Evolutionary conservation across 176 grass and related monocot species (phyloP), one percentile per base, ranked within the genome.

Genomic region (Elaeis guineensis): DNA sequence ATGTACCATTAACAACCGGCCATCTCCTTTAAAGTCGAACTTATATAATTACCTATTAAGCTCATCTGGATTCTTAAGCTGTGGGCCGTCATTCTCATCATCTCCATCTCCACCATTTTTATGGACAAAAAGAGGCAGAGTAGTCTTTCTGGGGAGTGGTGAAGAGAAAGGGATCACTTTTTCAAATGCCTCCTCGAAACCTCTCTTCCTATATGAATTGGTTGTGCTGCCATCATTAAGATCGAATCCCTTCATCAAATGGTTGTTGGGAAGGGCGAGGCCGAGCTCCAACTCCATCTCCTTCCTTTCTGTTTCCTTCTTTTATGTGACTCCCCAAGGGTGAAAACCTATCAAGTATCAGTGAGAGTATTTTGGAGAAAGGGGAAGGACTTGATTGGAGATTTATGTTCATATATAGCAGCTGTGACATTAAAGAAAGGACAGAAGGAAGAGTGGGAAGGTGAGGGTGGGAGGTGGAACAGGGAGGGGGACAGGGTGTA

Each of bases 261-360:
- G 20, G 35, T 28, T 6, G 70, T 55, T 61, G 15, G 86, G 82
- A 28, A 66, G 65, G 6, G 77, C 86, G 5, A 94, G 80, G 3
- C 77, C 89, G 39, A 95, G 71, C 67, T 86, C 86, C 54, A 89
- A 72, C 73, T 95, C 82, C 91, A 96, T 86, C 57, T 17, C 50
- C 21, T 16, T 26, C 0, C 6, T 12, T 20, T 21, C 55, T 52
- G 39, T 12, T 44, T 25, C 48, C 35, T 44, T 44, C 35, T 44
- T 44, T 44, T 44, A 44, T 12, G 8, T 0, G 9, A 44, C 35
- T 44, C 9, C 14, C 35, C 35, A 14, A 44, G 9, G 35, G 9
- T 14, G 35, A 44, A 22, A 44, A 12, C 16, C 26, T 6, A 32
- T 26, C 17, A 23, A 21, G 17, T 25, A 65, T 22, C 51, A 50